Evolutionary conservation across 257 asterid genomes (phyloP), one percentile per base, ranked within the genome.

Genomic region (Solanum paucissectum): DNA sequence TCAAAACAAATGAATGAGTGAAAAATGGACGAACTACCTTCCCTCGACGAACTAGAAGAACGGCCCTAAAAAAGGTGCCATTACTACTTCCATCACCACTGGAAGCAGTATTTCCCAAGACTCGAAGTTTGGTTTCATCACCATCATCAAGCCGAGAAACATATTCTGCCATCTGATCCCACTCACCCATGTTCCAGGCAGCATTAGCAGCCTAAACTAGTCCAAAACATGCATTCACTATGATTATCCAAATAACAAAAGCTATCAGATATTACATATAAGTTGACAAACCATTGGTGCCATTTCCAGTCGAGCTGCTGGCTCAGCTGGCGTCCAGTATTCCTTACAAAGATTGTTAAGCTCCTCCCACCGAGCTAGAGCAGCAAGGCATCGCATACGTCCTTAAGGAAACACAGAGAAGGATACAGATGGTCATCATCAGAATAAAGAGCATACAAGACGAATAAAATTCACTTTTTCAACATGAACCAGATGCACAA

Each of bases 171-270:
- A 97, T 97, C 92, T 97, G 99, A 91, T 97, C 99, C 99, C 99
- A 97, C 90, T 97, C 99, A 72, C 99, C 98, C 99, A 97, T 97
- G 96, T 97, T 96, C 99, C 99, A 97, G 89, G 99, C 99, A 94
- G 99, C 98, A 87, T 5, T 88, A 87, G 99, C 99, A 93, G 99
- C 99, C 99, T 97, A 90, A 86, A 89, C 32, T 81, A 89, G 76
- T 36, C 38, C 85, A 86, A 81, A 34, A 88, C 85, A 46, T 49
- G 69, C 85, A 81, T 18, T 81, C 85, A 49, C 29, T 81, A 81
- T 46, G 85, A 81, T 46, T 49, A 49, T 49, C 42, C 7, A 81
- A 81, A 49, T 38, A 29, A 81, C 14, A 81, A 29, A 81, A 81
- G 12, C 85, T 49, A 13, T 49, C 40, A 29, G 18, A 8, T 29